Evolutionary conservation across 805 yeast species (phyloP), one percentile per base, ranked within the genome.

Genomic region (Danielozyma ontarioensis): DNA sequence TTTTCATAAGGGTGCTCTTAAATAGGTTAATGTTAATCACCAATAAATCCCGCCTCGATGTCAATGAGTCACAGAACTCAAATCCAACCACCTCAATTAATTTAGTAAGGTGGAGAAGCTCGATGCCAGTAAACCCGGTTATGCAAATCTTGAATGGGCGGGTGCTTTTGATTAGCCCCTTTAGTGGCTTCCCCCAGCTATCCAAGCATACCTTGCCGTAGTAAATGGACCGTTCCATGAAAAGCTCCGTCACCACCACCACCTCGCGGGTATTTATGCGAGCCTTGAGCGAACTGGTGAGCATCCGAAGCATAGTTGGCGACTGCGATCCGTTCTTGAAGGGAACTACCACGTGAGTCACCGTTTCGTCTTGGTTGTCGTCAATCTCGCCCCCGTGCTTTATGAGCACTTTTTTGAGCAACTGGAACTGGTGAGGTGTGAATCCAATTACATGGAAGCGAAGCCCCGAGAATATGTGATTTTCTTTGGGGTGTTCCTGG

Each of bases 101-200:
- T 48, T 83, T 82, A 6, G 73, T 76, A 10, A 83, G 50, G 56
- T 86, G 95, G 27, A 83, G 58, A 13, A 77, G 58, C 54, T 86
- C 94, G 17, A 83, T 77, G 0, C 94, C 95, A 14, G 78, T 70
- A 52, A 81, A 86, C 3, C 95, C 95, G 3, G 86, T 74, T 3
- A 82, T 65, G 40, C 82, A 68, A 3, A 82, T 61, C 31, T 49
- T 49, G 39, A 53, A 58, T 27, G 45, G 44, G 29, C 48, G 50
- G 16, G 4, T 25, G 27, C 25, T 5, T 23, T 42, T 40, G 11
- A 50, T 44, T 8, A 60, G 39, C 4, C 68, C 65, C 35, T 28
- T 56, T 31, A 73, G 62, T 2, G 84, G 85, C 33, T 50, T 49
- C 3, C 82, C 72, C 95, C 95, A 85, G 12, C 61, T 52, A 49